Conservation (phyloP, 192 early-diverging fungal species). For the Pilobolus umbonatus region DNA sequence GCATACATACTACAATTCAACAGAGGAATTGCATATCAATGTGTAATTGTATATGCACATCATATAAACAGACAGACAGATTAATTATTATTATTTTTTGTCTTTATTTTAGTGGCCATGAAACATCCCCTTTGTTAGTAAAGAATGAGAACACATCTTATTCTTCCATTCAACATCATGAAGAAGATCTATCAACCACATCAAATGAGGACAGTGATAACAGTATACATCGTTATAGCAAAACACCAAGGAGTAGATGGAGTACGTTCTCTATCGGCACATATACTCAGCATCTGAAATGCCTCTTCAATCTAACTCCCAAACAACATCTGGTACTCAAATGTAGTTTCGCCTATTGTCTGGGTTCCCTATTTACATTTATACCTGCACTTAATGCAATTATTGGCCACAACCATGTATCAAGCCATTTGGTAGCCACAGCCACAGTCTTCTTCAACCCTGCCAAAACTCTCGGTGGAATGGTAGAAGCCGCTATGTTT, state of each 20-base stretch:
- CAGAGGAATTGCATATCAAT: background rate
- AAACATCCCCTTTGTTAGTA: background rate
- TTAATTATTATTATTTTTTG: too few species aligned
- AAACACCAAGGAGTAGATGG: too few species aligned
- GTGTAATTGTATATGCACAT: background rate
- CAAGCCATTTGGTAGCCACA: constrained; percentile 65
- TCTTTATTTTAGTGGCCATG: too few species aligned
- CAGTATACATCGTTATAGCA: too few species aligned
- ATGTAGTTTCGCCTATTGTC: constrained; percentile 58
- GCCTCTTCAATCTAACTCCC: constrained; percentile 16
- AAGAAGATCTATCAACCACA: too few species aligned
- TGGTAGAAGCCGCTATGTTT: constrained; percentile 45
- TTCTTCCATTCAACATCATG: background rate
- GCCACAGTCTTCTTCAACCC: constrained; percentile 74
- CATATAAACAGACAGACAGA: background rate
- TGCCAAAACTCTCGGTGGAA: constrained; percentile 64
- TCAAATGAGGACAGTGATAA: too few species aligned
- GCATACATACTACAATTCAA: background rate
- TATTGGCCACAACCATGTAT: constrained; percentile 50
- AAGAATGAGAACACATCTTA: constrained; percentile 2
- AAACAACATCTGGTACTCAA: constrained; percentile 48
- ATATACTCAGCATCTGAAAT: too few species aligned
- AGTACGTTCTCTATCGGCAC: too few species aligned
- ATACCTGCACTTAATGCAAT: constrained; percentile 43
- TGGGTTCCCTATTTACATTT: constrained; percentile 66